Percentiles rank a stretch among this genome's conserved stretches.
Evolutionary conservation across 1,284 basidiomycete species (phyloP).

Genomic region (Pholiota adiposa): DNA sequence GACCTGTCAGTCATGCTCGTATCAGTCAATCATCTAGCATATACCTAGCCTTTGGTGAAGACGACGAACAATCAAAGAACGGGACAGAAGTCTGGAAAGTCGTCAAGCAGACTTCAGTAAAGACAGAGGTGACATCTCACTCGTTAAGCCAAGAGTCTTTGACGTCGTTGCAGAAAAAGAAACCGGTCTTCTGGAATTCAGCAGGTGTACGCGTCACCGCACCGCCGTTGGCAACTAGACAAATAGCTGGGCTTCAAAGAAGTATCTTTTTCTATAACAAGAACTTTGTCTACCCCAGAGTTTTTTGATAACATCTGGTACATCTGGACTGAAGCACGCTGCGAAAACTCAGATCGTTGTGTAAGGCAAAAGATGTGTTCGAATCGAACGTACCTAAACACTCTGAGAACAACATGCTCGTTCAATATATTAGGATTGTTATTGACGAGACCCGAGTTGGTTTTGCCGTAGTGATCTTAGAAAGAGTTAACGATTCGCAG

Average conservation of each 20-base stretch:
- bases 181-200: constrained; percentile 37
- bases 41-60: constrained; percentile 11
- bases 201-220: constrained; percentile 33
- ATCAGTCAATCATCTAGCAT: constrained; percentile 12
- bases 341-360: not conserved
- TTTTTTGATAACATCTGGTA: constrained; percentile 30
- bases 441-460: too few species aligned
- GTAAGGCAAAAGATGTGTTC: not conserved
- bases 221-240: constrained; percentile 41
- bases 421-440: too few species aligned
- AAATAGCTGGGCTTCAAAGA: not conserved
- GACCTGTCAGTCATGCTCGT: constrained; percentile 20
- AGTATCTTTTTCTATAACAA: not conserved
- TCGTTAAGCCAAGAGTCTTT: constrained; percentile 41
- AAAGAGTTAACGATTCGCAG: too few species aligned
- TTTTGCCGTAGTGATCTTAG: too few species aligned
- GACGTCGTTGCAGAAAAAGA: constrained; percentile 42
- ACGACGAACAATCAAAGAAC: constrained; percentile 31
- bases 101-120: not conserved
- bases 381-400: constrained; percentile 6
- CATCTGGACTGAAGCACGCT: constrained; percentile 47
- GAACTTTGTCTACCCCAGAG: constrained; percentile 37
- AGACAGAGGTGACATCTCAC: constrained; percentile 27
- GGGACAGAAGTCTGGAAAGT: constrained; percentile 29
- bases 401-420: constrained; percentile 11